Evolutionary conservation across 257 asterid genomes (phyloP), one percentile per base, ranked within the genome.

Genomic region (Nyctanthes arbortristis): DNA sequence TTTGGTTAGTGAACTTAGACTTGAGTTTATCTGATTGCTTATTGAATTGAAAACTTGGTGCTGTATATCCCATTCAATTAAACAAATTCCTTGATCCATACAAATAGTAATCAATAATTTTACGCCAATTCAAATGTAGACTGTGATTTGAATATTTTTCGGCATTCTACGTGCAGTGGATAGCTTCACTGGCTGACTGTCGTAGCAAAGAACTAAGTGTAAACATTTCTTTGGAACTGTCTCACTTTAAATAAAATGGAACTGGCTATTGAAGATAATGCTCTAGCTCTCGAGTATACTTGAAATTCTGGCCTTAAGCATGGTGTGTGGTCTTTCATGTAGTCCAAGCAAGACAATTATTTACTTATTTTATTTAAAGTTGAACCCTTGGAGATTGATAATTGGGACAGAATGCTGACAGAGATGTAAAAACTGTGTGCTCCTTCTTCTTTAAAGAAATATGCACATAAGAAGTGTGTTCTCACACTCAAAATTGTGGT

Each of bases 401-500:
- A 37, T 31, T 16, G 66, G 27, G 71, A 70, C 70, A 54, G 43
- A 59, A 52, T 67, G 59, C 4, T 52, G 59, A 52, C 40, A 30
- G 0, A 3, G 67, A 61, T 45, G 66, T 57, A 18, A 4, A 18
- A 63, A 7, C 63, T 37, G 22, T 66, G 54, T 33, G 35, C 47
- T 39, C 47, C 47, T 33, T 56, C 18, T 54, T 31, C 18, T 43
- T 61, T 54, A 6, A 13, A 16, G 9, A 45, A 57, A 34, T 67
- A 35, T 35, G 63, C 24, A 67, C 62, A 54, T 43, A 27, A 43
- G 1, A 63, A 56, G 27, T 63, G 49, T 57, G 43, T 10, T 27
- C 63, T 56, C 67, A 45, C 35, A 47, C 66, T 55, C 59, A 32
- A 33, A 66, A 63, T 61, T 5, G 56, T 35, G 65, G 57, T 68